These are phyloP conservation scores for Backusella macrospora DNA, from an alignment of 192 early-diverging fungal species.

Conservation along the genomic window DNA sequence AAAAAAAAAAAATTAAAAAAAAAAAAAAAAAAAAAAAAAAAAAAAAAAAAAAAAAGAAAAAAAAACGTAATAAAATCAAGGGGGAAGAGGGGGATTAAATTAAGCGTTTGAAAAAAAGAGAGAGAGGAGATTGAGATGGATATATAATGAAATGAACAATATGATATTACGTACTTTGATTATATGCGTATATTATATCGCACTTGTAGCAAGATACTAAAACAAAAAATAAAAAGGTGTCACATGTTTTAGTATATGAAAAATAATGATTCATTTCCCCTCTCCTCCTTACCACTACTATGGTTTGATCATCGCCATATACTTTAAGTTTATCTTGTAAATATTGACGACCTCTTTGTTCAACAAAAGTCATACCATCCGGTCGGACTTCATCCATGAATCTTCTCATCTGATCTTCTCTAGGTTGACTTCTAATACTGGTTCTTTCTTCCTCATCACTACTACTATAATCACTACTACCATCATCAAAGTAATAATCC, in stretches of 20 bases:
- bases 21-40: too few species aligned
- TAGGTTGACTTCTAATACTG: background rate
- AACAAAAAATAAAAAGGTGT: background rate
- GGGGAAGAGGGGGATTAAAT: too few species aligned
- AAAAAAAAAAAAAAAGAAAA: too few species aligned
- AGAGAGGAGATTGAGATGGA: too few species aligned
- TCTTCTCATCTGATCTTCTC: background rate
- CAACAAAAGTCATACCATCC: constrained; percentile 14
- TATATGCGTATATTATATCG: background rate
- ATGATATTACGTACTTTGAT: background rate
- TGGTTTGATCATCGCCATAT: constrained; percentile 40
- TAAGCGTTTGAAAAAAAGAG: too few species aligned
- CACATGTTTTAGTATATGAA: background rate
- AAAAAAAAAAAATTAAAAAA: background rate
- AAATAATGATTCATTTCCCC: background rate
- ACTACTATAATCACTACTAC: background rate
- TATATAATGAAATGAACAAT: too few species aligned
- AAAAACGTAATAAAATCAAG: too few species aligned
- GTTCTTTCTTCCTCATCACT: background rate
- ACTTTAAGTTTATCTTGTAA: constrained; percentile 31
- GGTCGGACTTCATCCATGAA: constrained; percentile 7
- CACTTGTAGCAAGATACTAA: constrained; percentile 27
- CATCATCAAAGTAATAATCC: background rate
- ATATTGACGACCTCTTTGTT: constrained; percentile 26
- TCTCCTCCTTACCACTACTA: constrained; percentile 30